These are phyloP conservation scores for Serendipita sp. DNA, from an alignment of 768 basidiomycete species.

Conservation along the genomic window DNA sequence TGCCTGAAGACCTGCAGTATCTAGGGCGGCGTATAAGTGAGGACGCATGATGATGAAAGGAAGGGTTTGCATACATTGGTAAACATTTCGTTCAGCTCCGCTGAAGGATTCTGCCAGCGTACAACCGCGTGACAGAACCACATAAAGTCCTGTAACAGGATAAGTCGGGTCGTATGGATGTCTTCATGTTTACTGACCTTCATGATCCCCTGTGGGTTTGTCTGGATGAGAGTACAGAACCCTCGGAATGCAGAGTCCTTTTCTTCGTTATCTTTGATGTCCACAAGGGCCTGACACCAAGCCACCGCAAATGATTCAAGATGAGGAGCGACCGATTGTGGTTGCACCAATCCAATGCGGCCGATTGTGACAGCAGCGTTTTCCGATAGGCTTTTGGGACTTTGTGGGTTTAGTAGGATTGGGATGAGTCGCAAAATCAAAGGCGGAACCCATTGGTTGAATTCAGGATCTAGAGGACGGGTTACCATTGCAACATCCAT, in stretches of 20 bases:
- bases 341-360: slow-evolving; percentile 87
- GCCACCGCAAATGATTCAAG: slow-evolving; percentile 80
- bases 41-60: not conserved
- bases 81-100: slow-evolving; percentile 90
- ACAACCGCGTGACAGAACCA: slow-evolving; percentile 99
- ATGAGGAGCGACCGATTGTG: slow-evolving; percentile 72
- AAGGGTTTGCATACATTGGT: slow-evolving; percentile 27
- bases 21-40: slow-evolving; percentile 16
- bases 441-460: slow-evolving; percentile 81
- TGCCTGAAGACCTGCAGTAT: slow-evolving; percentile 73
- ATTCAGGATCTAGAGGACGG: slow-evolving; percentile 55
- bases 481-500: not conserved
- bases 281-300: slow-evolving; percentile 94
- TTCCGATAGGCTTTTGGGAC: slow-evolving; percentile 86
- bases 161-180: slow-evolving; percentile 11
- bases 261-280: slow-evolving; percentile 98
- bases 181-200: slow-evolving; percentile 39
- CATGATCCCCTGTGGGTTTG: slow-evolving; percentile 83
- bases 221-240: slow-evolving; percentile 87
- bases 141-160: slow-evolving; percentile 51
- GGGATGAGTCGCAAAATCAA: slow-evolving; percentile 82
- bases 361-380: slow-evolving; percentile 99
- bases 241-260: slow-evolving; percentile 98
- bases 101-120: slow-evolving; percentile 84
- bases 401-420: slow-evolving; percentile 81